Conservation (phyloP, 805 yeast species). For the Candida pseudoglaebosa region DNA sequence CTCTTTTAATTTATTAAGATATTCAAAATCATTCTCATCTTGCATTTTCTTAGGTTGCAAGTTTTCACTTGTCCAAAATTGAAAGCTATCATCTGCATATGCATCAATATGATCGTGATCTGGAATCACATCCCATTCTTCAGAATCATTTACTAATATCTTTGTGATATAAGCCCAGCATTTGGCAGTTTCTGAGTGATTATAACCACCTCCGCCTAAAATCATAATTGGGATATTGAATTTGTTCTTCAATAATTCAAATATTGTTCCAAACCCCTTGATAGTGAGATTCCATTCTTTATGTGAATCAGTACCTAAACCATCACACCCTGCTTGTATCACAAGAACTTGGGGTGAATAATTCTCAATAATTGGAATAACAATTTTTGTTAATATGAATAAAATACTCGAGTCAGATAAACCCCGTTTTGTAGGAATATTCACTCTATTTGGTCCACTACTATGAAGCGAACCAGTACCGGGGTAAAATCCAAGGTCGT, state of each 20-base stretch:
- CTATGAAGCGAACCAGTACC: conserved; percentile 53
- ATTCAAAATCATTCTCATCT: conserved; percentile 28
- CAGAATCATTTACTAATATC: conserved; percentile 14
- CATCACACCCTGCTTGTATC: conserved; percentile 73
- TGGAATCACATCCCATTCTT: conserved; percentile 45
- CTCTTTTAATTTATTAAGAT: conserved; percentile 20
- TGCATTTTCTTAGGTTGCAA: conserved; percentile 18
- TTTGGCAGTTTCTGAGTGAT: conserved; percentile 56
- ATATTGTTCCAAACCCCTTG: conserved; percentile 39
- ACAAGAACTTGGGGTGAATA: conserved; percentile 53
- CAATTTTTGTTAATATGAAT: conserved; percentile 34
- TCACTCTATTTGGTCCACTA: conserved; percentile 37
- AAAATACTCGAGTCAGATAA: conserved; percentile 43
- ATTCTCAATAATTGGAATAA: conserved; percentile 37
- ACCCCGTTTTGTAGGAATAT: conserved; percentile 58
- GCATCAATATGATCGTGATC: conserved; percentile 44
- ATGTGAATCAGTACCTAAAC: conserved; percentile 59
- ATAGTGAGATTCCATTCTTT: conserved; percentile 68
- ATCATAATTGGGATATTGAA: conserved; percentile 38
- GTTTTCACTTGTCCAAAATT: conserved; percentile 45
- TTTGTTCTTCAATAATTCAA: conserved; percentile 24
- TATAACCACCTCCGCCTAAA: conserved; percentile 79
- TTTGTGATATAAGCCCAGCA: conserved; percentile 51
- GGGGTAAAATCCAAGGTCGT: conserved; percentile 68
- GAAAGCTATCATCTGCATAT: conserved; percentile 42